Percentiles rank a stretch among this genome's conserved stretches.
Conservation (phyloP, 192 early-diverging fungal genomes). For the Neocallimastix lanati region DNA sequence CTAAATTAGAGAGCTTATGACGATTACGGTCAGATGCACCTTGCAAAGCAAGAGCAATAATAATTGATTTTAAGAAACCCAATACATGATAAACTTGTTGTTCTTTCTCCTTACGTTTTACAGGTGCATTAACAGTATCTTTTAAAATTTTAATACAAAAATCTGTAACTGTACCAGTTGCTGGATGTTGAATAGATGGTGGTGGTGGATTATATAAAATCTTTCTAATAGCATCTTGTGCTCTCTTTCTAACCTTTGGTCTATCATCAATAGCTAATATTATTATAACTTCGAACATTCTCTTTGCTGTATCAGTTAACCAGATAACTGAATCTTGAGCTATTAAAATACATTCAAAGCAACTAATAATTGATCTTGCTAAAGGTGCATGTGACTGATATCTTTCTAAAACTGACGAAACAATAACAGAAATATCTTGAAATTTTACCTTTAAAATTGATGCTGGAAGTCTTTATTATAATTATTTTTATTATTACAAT, state of each 20-base stretch:
- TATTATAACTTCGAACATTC: constrained; percentile 53
- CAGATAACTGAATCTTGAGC: constrained; percentile 61
- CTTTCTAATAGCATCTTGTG: constrained; percentile 59
- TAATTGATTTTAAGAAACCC: constrained; percentile 41
- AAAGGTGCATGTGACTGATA: constrained; percentile 51
- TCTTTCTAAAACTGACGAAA: constrained; percentile 41
- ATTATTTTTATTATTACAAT: no score
- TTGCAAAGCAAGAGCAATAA: constrained; percentile 19
- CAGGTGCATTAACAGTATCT: not conserved
- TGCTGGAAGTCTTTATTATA: constrained; percentile 10
- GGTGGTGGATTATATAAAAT: constrained; percentile 56
- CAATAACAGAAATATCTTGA: constrained; percentile 25
- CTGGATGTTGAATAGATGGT: constrained; percentile 53
- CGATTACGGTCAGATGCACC: constrained; percentile 1
- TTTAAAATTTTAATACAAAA: constrained; percentile 39
- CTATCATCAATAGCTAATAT: constrained; percentile 59
- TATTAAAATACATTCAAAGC: constrained; percentile 56
- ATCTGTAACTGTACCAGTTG: constrained; percentile 35
- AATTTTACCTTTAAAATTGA: constrained; percentile 21
- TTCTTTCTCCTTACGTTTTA: constrained; percentile 14
- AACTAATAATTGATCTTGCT: constrained; percentile 48
- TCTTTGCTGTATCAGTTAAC: constrained; percentile 37
- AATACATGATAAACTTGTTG: constrained; percentile 35
- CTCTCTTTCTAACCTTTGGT: constrained; percentile 76
- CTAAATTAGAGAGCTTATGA: constrained; percentile 5